Evolutionary conservation across 306 rosid genomes (phyloP), one percentile per base, ranked within the genome.

Genomic region (Arachis hypogaea): DNA sequence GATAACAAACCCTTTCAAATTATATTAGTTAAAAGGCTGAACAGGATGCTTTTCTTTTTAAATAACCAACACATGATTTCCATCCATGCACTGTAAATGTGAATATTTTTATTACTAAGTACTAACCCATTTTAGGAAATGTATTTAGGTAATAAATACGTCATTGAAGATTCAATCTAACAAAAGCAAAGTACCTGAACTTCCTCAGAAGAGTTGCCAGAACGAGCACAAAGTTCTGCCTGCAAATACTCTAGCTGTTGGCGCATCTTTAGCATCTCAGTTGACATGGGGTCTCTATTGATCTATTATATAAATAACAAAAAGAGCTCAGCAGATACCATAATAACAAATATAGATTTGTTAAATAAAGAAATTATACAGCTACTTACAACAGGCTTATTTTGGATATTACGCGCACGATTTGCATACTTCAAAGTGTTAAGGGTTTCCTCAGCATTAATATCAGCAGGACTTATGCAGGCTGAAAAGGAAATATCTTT

Each of bases 401-500:
- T 95, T 78, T 88, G 85, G 77, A 95, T 95, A 82, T 95, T 95
- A 67, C 99, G 99, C 7, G 99, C 99, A 54, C 99, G 98, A 85
- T 95, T 95, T 42, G 99, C 99, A 52, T 95, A 95, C 84, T 95
- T 95, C 75, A 95, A 87, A 84, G 99, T 95, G 88, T 95, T 95
- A 11, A 95, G 89, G 82, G 99, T 95, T 85, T 95, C 99, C 89
- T 95, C 99, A 28, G 97, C 98, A 80, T 95, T 95, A 77, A 95
- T 95, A 79, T 95, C 99, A 68, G 99, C 98, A 63, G 99, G 99
- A 81, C 99, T 95, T 75, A 92, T 90, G 86, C 99, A 95, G 75
- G 99, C 99, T 95, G 85, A 73, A 81, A 89, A 58, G 66, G 58
- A 69, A 72, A 68, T 7, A 55, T 66, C 28, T 40, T 72, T 59